Evolutionary conservation across 202 grass and related monocot genomes (phyloP).

Genomic region (Brachypodium distachyon): DNA sequence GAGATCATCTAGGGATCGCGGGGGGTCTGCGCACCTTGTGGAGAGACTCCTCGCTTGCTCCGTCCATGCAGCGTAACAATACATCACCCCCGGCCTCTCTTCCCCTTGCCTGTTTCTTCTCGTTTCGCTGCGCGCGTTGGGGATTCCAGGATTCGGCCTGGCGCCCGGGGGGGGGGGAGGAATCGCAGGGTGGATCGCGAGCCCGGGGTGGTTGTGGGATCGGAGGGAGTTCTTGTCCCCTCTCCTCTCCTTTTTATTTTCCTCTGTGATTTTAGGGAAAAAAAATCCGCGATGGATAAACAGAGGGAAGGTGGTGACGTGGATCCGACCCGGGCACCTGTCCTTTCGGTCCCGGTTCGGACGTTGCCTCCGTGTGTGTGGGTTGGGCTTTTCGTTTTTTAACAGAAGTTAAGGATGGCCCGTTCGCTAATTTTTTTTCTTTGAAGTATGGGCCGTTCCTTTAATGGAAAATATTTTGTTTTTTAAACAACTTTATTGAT

Average conservation of each 20-base stretch:
- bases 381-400: too few relatives aligned
- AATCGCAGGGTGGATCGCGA: neutral
- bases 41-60: conserved; percentile 39
- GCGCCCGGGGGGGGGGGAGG: neutral
- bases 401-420: too few relatives aligned
- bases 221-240: neutral
- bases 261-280: neutral
- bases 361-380: neutral
- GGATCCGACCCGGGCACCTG: conserved; percentile 13
- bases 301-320: conserved; percentile 16
- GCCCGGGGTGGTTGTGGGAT: conserved; percentile 13
- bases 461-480: too few relatives aligned
- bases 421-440: too few relatives aligned
- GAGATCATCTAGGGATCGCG: neutral
- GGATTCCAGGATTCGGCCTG: neutral
- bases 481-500: too few relatives aligned
- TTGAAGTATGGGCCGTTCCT: too few relatives aligned
- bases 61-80: conserved; percentile 46
- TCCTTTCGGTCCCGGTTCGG: neutral
- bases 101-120: neutral
- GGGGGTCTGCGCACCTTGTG: conserved; percentile 20
- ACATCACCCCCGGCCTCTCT: conserved; percentile 34
- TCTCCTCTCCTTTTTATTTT: conserved; percentile 10
- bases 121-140: neutral
- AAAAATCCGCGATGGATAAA: conserved; percentile 16